phyloP scores from a whole-genome alignment of 345 rosid genomes.

The Alliaria petiolata region DNA sequence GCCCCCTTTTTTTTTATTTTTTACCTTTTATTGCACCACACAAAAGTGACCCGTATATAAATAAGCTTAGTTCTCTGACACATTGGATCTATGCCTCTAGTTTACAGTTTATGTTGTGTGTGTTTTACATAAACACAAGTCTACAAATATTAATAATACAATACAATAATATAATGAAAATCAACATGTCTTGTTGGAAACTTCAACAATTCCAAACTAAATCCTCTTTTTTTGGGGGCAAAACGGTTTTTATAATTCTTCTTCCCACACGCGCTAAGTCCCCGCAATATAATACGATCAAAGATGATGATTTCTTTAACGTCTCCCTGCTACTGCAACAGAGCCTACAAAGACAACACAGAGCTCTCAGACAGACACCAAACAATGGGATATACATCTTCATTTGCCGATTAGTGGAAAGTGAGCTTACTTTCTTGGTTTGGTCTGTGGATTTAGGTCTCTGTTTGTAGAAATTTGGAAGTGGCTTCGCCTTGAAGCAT shows the following conservation, averaged over 20 bases:
- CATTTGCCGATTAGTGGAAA: neutral
- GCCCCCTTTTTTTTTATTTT: conserved; percentile 11
- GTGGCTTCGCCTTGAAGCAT: conserved; percentile 93
- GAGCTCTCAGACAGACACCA: neutral
- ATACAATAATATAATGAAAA: neutral
- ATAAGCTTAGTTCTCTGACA: no score
- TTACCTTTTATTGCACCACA: neutral
- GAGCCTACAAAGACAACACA: conserved; percentile 26
- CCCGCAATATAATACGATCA: conserved; percentile 1
- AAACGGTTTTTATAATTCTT: neutral
- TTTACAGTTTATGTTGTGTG: neutral
- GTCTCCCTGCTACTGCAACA: conserved; percentile 19
- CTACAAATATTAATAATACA: neutral
- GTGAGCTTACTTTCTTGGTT: conserved; percentile 46
- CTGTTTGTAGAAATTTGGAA: conserved; percentile 79
- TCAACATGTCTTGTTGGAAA: neutral
- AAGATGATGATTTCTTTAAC: neutral
- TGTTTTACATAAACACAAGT: neutral
- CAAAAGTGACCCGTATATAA: neutral
- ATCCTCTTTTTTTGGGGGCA: neutral
- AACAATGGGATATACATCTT: neutral
- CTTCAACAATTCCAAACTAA: neutral
- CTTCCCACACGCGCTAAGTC: conserved; percentile 4
- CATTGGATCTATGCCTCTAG: neutral
- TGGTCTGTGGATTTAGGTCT: conserved; percentile 38